Conservation (phyloP, 2,329 filamentous ascomycete species). For the Ophiostoma sp. region DNA sequence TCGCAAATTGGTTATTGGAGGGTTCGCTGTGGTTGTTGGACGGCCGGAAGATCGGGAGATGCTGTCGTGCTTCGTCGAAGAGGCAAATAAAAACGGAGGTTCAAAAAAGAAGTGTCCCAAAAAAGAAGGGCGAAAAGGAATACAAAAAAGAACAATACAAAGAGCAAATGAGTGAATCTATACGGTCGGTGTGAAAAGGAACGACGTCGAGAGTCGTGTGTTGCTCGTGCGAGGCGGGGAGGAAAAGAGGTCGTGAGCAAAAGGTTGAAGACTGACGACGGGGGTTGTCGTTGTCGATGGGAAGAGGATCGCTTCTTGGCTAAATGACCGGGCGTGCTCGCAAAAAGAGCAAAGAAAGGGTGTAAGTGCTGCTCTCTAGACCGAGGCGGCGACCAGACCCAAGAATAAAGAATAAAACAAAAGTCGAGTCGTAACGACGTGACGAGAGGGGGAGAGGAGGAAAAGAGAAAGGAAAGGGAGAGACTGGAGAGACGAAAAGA, state of each 20-base stretch:
- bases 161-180: background rate
- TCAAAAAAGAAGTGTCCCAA: background rate
- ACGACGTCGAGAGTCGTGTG: background rate
- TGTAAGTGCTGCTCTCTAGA: background rate
- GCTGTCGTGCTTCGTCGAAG: background rate
- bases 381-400: background rate
- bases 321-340: background rate
- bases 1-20: background rate
- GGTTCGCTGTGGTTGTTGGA: background rate
- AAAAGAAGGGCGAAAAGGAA: background rate
- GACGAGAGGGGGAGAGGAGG: background rate
- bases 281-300: background rate
- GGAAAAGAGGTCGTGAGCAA: background rate
- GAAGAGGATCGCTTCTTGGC: slow-evolving; percentile 3
- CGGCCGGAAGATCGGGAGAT: background rate
- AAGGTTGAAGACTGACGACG: background rate
- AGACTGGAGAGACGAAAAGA: background rate
- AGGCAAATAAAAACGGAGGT: background rate
- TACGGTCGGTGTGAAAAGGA: background rate
- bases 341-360: background rate
- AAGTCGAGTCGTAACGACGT: background rate
- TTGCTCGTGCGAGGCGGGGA: background rate
- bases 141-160: background rate
- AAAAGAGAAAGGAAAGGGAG: background rate
- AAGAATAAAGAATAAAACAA: background rate